Evolutionary conservation across 2,329 filamentous ascomycete genomes (phyloP).

Genomic region (Ascochyta viciae-villosae): DNA sequence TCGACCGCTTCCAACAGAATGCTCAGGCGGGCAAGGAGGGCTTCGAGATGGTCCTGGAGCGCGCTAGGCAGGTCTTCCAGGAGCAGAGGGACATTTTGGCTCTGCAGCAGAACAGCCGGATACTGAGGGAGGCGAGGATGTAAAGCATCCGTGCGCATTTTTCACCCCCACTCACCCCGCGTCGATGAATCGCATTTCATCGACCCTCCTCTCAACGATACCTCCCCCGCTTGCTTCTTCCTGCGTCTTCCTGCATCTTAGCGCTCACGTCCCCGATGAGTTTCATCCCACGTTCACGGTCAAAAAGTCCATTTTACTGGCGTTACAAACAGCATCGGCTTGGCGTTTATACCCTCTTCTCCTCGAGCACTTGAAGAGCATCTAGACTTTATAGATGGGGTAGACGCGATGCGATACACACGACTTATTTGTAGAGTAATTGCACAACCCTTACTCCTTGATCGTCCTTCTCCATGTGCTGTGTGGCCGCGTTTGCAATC

Average conservation of each 20-base stretch:
- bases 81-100: constrained; percentile 76
- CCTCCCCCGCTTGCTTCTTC: not conserved
- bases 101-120: constrained; percentile 50
- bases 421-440: constrained; percentile 11
- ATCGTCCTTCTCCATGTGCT: not conserved
- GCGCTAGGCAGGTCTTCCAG: constrained; percentile 89
- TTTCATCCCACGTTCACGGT: constrained; percentile 1
- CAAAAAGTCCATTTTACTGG: constrained; percentile 17
- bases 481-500: not conserved
- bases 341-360: constrained; percentile 17
- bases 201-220: not conserved
- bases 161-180: not conserved
- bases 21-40: constrained; percentile 89
- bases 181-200: not conserved
- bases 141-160: constrained; percentile 18
- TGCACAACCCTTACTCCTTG: constrained; percentile 1
- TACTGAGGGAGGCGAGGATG: constrained; percentile 42
- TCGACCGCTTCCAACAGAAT: constrained; percentile 90
- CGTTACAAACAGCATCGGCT: constrained; percentile 14
- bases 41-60: constrained; percentile 92
- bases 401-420: constrained; percentile 11
- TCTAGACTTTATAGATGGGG: constrained; percentile 15
- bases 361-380: not conserved
- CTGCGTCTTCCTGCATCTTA: constrained; percentile 5
- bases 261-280: constrained; percentile 2